phyloP scores from a whole-genome alignment of 2,329 filamentous ascomycete genomes.

The Apiospora sp. region DNA sequence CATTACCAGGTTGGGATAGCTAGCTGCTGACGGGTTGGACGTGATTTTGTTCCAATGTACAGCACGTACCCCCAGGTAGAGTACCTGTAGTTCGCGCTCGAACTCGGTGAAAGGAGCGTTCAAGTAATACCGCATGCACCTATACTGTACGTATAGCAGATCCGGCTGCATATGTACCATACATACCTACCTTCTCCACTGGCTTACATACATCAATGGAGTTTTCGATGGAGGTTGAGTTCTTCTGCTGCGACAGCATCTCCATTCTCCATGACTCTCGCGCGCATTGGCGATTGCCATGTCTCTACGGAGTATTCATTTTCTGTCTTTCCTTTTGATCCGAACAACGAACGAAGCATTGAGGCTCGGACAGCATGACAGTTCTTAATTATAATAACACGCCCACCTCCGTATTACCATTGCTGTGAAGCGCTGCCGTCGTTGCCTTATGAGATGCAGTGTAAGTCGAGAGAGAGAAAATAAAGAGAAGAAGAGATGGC shows the following conservation, averaged over 20 bases:
- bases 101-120: slow-evolving; percentile 1
- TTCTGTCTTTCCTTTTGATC: neutral
- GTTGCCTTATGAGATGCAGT: neutral
- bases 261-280: slow-evolving; percentile 4
- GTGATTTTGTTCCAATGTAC: neutral
- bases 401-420: neutral
- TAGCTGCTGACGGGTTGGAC: slow-evolving; percentile 9
- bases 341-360: neutral
- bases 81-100: slow-evolving; percentile 8
- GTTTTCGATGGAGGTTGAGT: neutral
- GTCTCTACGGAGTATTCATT: slow-evolving; percentile 5
- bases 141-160: slow-evolving; percentile 2
- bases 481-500: neutral
- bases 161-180: slow-evolving; percentile 16
- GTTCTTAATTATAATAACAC: neutral
- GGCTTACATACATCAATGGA: neutral
- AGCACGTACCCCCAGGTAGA: neutral
- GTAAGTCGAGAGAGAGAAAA: neutral
- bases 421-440: neutral
- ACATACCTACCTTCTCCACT: neutral
- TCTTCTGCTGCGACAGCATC: slow-evolving; percentile 13
- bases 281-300: neutral
- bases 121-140: slow-evolving; percentile 14
- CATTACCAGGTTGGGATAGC: slow-evolving; percentile 16
- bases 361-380: neutral